Evolutionary conservation across 2,329 filamentous ascomycete species (phyloP).

Genomic region (Xylariaceae sp.): DNA sequence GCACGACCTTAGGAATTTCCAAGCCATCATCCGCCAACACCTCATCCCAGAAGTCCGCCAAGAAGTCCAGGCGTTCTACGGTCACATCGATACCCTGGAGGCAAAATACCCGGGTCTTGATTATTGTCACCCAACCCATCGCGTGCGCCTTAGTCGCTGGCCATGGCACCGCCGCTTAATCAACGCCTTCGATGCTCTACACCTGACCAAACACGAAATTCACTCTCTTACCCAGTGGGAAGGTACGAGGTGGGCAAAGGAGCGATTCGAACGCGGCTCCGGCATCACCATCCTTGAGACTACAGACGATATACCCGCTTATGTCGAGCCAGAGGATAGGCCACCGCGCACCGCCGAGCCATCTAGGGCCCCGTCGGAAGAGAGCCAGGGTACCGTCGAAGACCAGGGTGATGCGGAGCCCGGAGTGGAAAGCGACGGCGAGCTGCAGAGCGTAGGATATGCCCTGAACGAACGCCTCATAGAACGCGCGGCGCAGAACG

Average conservation of each 20-base stretch:
- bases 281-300: conserved; percentile 65
- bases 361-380: conserved; percentile 27
- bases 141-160: conserved; percentile 71
- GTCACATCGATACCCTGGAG: conserved; percentile 71
- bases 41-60: conserved; percentile 73
- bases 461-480: conserved; percentile 60
- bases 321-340: conserved; percentile 45
- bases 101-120: conserved; percentile 78
- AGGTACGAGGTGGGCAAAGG: conserved; percentile 76
- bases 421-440: conserved; percentile 50
- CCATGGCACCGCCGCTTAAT: conserved; percentile 72
- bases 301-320: conserved; percentile 62
- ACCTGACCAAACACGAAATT: conserved; percentile 65
- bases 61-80: conserved; percentile 74
- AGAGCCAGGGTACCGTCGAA: conserved; percentile 34
- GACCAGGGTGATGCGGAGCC: conserved; percentile 43
- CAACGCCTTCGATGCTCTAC: conserved; percentile 65
- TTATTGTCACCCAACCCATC: conserved; percentile 67
- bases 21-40: conserved; percentile 61
- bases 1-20: conserved; percentile 66
- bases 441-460: conserved; percentile 54
- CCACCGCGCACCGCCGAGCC: conserved; percentile 17
- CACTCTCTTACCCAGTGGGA: conserved; percentile 72
- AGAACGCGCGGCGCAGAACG: conserved; percentile 56
- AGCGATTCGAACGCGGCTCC: conserved; percentile 72